Evolutionary conservation across 352 stramenopile genomes (phyloP), one percentile per base, ranked within the genome.

Genomic region (Plasmopara muralis): DNA sequence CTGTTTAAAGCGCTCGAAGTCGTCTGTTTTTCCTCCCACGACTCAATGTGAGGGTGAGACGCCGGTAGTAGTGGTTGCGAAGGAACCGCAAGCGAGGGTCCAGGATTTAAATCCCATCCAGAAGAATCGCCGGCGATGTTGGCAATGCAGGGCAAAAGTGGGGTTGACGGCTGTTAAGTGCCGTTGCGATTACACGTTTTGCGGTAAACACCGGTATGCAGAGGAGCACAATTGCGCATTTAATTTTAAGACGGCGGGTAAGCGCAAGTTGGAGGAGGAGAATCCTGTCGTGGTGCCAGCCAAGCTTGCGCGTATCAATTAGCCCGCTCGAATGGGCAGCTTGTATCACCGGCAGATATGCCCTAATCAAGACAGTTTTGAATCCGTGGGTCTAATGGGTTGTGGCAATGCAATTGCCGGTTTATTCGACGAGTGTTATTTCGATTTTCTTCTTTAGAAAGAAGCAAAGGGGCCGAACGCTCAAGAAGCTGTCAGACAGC

Each of bases 131-230:
- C 91, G 89, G 57, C 78, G 83, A 20, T 96, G 87, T 73, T 95
- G 83, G 73, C 74, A 89, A 52, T 96, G 87, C 74, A 91, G 86
- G 68, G 95, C 95, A 69, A 96, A 96, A 66, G 79, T 95, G 15
- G 85, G 87, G 0, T 70, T 95, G 6, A 94, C 84, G 16, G 87
- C 84, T 18, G 88, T 95, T 53, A 80, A 93, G 60, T 96, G 87
- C 64, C 79, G 82, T 37, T 96, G 87, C 50, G 83, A 82, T 50
- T 94, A 82, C 53, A 74, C 95, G 25, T 95, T 89, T 58, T 96
- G 87, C 68, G 83, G 67, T 56, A 66, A 53, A 34, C 87, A 96
- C 65, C 81, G 86, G 9, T 96, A 93, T 62, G 74, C 81, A 10
- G 83, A 96, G 43, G 70, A 94, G 63, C 87, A 95, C 70, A 70